Percentiles rank a stretch among this genome's conserved stretches.
These are phyloP conservation scores for Acanthamoeba triangularis DNA, from an alignment of 208 protist species.

Conservation along the genomic window DNA sequence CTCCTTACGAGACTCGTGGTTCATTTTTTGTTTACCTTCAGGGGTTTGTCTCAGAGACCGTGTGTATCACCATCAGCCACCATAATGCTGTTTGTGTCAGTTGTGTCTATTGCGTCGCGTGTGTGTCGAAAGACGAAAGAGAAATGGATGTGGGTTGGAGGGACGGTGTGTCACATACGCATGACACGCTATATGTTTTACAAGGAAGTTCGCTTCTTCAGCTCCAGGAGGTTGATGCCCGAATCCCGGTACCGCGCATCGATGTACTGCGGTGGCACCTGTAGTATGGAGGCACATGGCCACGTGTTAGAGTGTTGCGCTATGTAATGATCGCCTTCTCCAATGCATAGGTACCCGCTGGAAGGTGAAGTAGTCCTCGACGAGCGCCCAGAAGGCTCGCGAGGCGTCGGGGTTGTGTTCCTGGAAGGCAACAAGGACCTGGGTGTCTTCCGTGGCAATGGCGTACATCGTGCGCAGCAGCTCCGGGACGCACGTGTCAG, in stretches of 20 bases:
- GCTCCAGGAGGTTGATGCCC: slow-evolving; percentile 39
- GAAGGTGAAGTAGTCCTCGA: slow-evolving; percentile 43
- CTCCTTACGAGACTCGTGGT: no score
- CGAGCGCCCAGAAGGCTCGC: neutral
- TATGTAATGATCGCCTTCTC: no score
- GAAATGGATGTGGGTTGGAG: no score
- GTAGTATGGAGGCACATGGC: neutral
- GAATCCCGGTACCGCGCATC: slow-evolving; percentile 52
- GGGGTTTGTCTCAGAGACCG: no score
- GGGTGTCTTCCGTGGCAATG: neutral
- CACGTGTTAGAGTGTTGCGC: neutral
- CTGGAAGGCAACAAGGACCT: slow-evolving; percentile 12
- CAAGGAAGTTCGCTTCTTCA: slow-evolving; percentile 22
- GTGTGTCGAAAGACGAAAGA: no score
- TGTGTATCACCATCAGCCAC: no score
- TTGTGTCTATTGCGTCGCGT: no score
- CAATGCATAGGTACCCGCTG: neutral
- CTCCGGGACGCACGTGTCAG: slow-evolving; percentile 28
- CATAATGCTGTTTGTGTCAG: no score
- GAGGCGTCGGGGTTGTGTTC: slow-evolving; percentile 64
- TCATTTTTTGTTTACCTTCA: no score
- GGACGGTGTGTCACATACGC: neutral
- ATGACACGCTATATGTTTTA: neutral
- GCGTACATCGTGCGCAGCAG: slow-evolving; percentile 60
- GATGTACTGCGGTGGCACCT: neutral